Conservation (phyloP, 106 monocot genomes). For the Allium sativum region DNA sequence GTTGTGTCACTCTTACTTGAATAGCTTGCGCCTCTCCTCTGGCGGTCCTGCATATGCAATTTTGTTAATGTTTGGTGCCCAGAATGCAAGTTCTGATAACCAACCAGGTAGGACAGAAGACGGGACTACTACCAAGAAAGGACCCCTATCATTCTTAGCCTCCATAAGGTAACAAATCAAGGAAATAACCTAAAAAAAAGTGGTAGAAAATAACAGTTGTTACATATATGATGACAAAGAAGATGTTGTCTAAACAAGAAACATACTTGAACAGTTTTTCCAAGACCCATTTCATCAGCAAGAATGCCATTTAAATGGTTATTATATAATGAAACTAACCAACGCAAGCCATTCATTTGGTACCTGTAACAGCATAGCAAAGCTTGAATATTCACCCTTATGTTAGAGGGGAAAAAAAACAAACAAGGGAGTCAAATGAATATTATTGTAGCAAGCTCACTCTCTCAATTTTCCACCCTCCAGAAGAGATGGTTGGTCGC, state of each 20-base stretch:
- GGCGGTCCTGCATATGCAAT: conserved; percentile 88
- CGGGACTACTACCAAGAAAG: conserved; percentile 96
- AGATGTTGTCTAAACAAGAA: conserved; percentile 1
- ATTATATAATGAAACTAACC: conserved; percentile 97
- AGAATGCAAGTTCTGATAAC: conserved; percentile 81
- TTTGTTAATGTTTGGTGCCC: conserved; percentile 88
- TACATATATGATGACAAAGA: conserved; percentile 1
- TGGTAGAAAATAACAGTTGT: neutral
- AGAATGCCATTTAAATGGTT: conserved; percentile 98
- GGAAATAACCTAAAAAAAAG: conserved; percentile 71
- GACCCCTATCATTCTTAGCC: conserved; percentile 92
- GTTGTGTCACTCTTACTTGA: conserved; percentile 43
- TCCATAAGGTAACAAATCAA: conserved; percentile 97
- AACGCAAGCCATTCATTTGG: conserved; percentile 95
- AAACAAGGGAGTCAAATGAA: neutral
- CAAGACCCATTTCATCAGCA: conserved; percentile 99
- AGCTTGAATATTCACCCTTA: neutral
- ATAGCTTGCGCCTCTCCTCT: conserved; percentile 85
- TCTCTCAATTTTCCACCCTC: conserved; percentile 90
- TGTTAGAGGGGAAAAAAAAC: neutral
- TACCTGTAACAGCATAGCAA: conserved; percentile 39
- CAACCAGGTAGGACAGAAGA: conserved; percentile 96
- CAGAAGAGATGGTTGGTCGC: conserved; percentile 71
- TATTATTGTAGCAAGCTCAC: conserved; percentile 21
- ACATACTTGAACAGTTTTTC: conserved; percentile 95